Percentiles rank a stretch among this genome's conserved stretches.
phyloP scores from a whole-genome alignment of 768 basidiomycete species.

The Tylopilus sp. region DNA sequence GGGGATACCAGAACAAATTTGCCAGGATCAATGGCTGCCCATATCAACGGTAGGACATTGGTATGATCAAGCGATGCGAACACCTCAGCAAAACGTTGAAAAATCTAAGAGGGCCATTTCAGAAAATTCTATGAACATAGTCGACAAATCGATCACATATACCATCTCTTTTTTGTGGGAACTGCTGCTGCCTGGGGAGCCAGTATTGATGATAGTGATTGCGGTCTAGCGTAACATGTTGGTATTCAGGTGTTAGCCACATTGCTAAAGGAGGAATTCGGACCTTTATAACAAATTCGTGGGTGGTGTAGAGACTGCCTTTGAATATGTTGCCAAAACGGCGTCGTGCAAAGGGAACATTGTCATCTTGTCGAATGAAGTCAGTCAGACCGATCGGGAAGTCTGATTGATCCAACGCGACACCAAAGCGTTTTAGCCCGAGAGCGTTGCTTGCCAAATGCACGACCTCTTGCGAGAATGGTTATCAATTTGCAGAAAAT shows the following conservation, averaged over 20 bases:
- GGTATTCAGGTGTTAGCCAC: background rate
- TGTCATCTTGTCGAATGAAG: background rate
- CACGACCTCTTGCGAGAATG: background rate
- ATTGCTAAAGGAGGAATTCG: background rate
- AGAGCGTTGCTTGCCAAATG: background rate
- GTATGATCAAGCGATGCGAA: background rate
- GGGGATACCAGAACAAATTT: background rate
- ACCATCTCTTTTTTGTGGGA: background rate
- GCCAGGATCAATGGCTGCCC: background rate
- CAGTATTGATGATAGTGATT: background rate
- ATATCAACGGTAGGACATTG: background rate
- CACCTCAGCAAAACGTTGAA: background rate
- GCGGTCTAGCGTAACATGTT: background rate
- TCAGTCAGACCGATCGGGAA: background rate
- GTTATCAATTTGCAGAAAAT: background rate
- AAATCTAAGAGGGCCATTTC: background rate
- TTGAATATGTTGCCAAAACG: background rate
- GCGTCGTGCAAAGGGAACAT: background rate
- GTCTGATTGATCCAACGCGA: background rate
- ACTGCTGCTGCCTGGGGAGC: background rate
- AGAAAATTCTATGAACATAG: background rate
- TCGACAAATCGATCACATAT: background rate
- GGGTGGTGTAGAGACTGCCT: background rate
- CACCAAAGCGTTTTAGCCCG: background rate
- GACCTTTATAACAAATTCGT: background rate